Evolutionary conservation across 495 filamentous ascomycete genomes (phyloP).

Genomic region (Aspergillus ostianus): DNA sequence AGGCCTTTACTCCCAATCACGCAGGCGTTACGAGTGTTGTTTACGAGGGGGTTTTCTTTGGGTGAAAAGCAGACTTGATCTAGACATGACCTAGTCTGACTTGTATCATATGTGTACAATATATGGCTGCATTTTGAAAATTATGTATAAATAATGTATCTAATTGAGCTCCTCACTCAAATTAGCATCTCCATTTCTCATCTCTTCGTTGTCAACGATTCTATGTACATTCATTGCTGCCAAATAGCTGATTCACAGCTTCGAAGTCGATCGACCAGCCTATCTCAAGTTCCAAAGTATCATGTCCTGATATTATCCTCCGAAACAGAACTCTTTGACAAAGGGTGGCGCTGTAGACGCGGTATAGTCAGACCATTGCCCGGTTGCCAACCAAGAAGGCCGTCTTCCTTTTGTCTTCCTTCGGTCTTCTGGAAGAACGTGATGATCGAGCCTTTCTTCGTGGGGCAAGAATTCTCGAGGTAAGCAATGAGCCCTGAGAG

Average conservation of each 20-base stretch:
- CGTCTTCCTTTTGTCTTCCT: background rate
- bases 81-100: constrained; percentile 1
- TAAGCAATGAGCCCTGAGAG: background rate
- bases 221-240: background rate
- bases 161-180: constrained; percentile 23
- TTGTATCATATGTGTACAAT: constrained; percentile 25
- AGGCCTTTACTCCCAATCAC: background rate
- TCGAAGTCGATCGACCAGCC: background rate
- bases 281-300: background rate
- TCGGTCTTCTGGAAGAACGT: background rate
- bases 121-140: constrained; percentile 10
- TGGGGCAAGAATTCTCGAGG: background rate
- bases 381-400: background rate
- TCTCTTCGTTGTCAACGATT: background rate
- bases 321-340: background rate
- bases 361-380: background rate
- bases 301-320: background rate
- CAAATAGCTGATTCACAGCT: background rate
- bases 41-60: background rate
- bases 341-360: background rate
- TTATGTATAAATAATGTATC: constrained; percentile 12
- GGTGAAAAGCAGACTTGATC: background rate
- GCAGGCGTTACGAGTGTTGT: constrained; percentile 3
- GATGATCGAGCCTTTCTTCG: background rate
- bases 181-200: constrained; percentile 4